These are phyloP conservation scores for Austroboletus novae-zelandiae DNA, from an alignment of 1,284 basidiomycete species.

Conservation along the genomic window DNA sequence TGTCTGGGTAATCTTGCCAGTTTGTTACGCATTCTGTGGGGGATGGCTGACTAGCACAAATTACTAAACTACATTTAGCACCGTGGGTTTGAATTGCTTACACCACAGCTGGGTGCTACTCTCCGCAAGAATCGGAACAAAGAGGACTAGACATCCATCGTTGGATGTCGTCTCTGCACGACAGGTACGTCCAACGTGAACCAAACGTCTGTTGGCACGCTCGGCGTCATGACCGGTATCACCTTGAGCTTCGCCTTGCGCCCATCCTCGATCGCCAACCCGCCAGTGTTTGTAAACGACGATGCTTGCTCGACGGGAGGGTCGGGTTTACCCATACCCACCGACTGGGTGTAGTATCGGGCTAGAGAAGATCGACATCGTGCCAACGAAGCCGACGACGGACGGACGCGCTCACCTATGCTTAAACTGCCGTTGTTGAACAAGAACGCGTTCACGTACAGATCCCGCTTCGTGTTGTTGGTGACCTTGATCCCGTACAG, in stretches of 20 bases:
- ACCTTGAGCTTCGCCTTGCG: conserved; percentile 1
- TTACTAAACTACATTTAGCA: too few relatives aligned
- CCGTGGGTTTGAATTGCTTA: too few relatives aligned
- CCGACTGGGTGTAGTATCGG: conserved; percentile 12
- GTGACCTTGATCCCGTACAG: conserved; percentile 18
- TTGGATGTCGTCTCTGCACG: conserved; percentile 4
- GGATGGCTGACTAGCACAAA: too few relatives aligned
- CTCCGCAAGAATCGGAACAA: too few relatives aligned
- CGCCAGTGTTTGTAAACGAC: conserved; percentile 5
- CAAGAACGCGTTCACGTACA: conserved; percentile 23
- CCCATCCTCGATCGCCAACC: background rate
- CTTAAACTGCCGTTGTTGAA: conserved; percentile 20
- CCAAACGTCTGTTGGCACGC: background rate
- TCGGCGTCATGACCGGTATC: too few relatives aligned
- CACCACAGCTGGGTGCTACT: too few relatives aligned
- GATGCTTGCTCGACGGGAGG: conserved; percentile 12
- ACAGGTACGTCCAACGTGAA: conserved; percentile 10
- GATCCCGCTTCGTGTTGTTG: conserved; percentile 18
- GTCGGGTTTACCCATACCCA: background rate
- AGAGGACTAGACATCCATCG: too few relatives aligned
- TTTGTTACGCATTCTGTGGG: too few relatives aligned
- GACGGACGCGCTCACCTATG: conserved; percentile 10
- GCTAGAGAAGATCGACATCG: conserved; percentile 2
- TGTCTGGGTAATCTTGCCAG: too few relatives aligned
- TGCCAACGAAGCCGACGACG: background rate